Conservation (phyloP, 2,329 filamentous ascomycete species). For the Neonectria hederae region DNA sequence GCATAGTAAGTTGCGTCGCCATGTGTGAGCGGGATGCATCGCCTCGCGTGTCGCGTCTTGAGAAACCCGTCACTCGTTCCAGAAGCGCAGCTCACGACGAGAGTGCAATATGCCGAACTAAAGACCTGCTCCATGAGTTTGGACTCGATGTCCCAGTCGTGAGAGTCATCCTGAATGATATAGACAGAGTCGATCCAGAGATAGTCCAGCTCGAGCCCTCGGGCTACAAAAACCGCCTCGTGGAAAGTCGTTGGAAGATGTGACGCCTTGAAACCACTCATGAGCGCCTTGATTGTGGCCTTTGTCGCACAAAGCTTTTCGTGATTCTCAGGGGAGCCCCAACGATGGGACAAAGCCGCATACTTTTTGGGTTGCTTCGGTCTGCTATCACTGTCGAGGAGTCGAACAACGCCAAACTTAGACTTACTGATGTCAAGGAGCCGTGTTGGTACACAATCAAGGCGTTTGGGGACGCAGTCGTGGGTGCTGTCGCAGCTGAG, state of each 20-base stretch:
- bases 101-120: slow-evolving; percentile 20
- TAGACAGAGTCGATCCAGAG: slow-evolving; percentile 33
- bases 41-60: not conserved
- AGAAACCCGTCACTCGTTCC: slow-evolving; percentile 32
- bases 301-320: not conserved
- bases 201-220: slow-evolving; percentile 13
- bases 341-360: slow-evolving; percentile 39
- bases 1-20: slow-evolving; percentile 33
- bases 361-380: slow-evolving; percentile 5
- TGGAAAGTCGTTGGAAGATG: slow-evolving; percentile 24
- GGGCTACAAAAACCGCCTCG: slow-evolving; percentile 21
- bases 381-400: not conserved
- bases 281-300: not conserved
- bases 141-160: slow-evolving; percentile 25
- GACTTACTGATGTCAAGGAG: slow-evolving; percentile 32
- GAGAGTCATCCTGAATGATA: slow-evolving; percentile 26
- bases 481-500: slow-evolving; percentile 23
- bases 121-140: slow-evolving; percentile 30
- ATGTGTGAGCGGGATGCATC: slow-evolving; percentile 3
- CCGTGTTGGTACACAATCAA: slow-evolving; percentile 29
- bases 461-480: slow-evolving; percentile 2
- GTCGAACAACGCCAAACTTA: slow-evolving; percentile 11
- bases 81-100: slow-evolving; percentile 17
- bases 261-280: not conserved
- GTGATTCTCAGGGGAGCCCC: slow-evolving; percentile 27